phyloP scores from a whole-genome alignment of 306 rosid species.

The Quercus bicolor region DNA sequence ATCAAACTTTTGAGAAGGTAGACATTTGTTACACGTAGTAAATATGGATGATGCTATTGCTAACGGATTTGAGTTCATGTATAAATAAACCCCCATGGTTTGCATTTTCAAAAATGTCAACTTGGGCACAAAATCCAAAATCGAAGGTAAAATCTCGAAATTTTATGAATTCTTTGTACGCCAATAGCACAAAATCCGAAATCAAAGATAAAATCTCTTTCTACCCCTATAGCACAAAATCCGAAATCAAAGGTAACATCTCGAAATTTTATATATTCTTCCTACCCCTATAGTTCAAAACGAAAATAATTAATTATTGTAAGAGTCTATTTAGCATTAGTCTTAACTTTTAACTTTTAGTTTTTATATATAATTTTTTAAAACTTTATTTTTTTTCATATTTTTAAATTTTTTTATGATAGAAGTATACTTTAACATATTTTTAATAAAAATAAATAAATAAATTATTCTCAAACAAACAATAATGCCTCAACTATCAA shows the following conservation, averaged over 20 bases:
- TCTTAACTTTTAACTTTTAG: no score
- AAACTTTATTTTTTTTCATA: accelerated
- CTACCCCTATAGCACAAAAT: neutral
- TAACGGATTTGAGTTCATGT: no score
- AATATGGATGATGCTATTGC: no score
- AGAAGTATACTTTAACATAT: accelerated
- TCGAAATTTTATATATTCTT: neutral
- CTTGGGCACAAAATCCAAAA: neutral
- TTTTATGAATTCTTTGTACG: neutral
- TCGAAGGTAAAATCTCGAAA: neutral
- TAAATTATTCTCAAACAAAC: accelerated
- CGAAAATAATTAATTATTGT: neutral
- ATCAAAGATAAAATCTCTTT: neutral
- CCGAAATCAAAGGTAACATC: neutral
- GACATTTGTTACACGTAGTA: no score
- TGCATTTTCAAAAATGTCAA: neutral
- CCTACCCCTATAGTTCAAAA: neutral
- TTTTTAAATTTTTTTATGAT: accelerated
- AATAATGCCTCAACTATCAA: neutral
- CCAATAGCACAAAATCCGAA: neutral
- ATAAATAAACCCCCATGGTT: neutral
- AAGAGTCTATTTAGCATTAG: accelerated
- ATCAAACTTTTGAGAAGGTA: no score
- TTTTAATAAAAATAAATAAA: no score
- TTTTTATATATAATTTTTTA: no score